These are phyloP conservation scores for Parathielavia hyrcaniae DNA, from an alignment of 495 filamentous ascomycete species.

Conservation along the genomic window DNA sequence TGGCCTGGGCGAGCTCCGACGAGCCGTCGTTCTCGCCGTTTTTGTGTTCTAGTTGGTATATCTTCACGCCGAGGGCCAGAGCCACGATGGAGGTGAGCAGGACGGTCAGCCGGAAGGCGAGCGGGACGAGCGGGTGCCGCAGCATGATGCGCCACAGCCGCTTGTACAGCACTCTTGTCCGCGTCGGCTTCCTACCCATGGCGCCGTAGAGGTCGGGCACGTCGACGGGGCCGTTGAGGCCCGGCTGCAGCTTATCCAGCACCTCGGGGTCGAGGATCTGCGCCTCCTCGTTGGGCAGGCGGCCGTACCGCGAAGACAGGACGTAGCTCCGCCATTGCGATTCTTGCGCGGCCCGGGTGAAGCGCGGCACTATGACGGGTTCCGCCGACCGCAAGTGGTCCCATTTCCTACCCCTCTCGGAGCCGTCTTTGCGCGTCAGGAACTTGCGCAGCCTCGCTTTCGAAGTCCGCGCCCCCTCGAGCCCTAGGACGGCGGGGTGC, in stretches of 20 bases:
- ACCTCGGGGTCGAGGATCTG: slow-evolving; percentile 40
- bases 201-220: slow-evolving; percentile 19
- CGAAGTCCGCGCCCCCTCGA: slow-evolving; percentile 24
- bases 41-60: slow-evolving; percentile 54
- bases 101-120: slow-evolving; percentile 75
- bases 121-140: slow-evolving; percentile 75
- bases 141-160: slow-evolving; percentile 50
- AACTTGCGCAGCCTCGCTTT: slow-evolving; percentile 24
- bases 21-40: slow-evolving; percentile 32
- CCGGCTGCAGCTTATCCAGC: slow-evolving; percentile 46
- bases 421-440: slow-evolving; percentile 31
- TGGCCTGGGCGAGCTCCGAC: slow-evolving; percentile 63
- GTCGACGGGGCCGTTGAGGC: slow-evolving; percentile 38
- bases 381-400: slow-evolving; percentile 51
- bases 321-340: slow-evolving; percentile 47
- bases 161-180: slow-evolving; percentile 35
- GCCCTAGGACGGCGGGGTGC: slow-evolving; percentile 25
- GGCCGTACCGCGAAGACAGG: slow-evolving; percentile 47
- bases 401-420: slow-evolving; percentile 48
- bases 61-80: slow-evolving; percentile 69
- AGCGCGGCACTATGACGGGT: slow-evolving; percentile 50
- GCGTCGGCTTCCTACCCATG: slow-evolving; percentile 12
- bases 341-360: slow-evolving; percentile 33
- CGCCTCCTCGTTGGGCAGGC: slow-evolving; percentile 39
- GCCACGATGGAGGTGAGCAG: slow-evolving; percentile 75